Base-by-base conservation (phyloP, 2,329 filamentous ascomycete species). In the Clonostachys sp. region DNA sequence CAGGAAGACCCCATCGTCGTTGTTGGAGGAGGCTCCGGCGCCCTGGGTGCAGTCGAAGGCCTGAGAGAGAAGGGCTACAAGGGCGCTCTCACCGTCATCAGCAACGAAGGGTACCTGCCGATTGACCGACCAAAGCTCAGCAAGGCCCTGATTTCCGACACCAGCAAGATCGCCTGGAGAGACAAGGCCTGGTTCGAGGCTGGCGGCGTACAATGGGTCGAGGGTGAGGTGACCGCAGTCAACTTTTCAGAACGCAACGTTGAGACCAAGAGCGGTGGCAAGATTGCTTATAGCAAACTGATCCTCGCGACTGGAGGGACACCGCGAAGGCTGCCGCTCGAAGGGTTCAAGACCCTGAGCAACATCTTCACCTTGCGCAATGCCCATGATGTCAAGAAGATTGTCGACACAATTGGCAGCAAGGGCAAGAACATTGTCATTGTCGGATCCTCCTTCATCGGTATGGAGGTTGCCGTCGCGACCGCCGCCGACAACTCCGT, bases 111-210 rank as follows among this genome's bases (percentile, higher is more conserved):
- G 18, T 87, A 94, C 63, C 78, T 87, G 34, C 91, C 91, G 34
- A 91, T 97, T 57, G 94, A 99, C 70, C 83, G 94, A 17, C 90
- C 94, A 12, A 97, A 97, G 74, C 78, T 99, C 40, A 96, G 91
- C 61, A 99, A 99, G 70, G 90, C 92, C 1, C 76, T 99, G 12
- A 79, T 96, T 52, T 82, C 88, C 7, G 92, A 99, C 61, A 67
- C 83, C 2, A 77, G 78, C 41, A 96, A 95, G 70, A 70, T 96
- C 41, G 83, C 86, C 40, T 87, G 84, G 77, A 80, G 94, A 51
- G 80, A 88, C 46, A 77, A 83, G 53, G 81, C 84, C 34, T 96
- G 88, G 80, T 97, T 89, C 66, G 84, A 84, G 48, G 69, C 69
- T 10, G 80, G 74, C 14, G 73, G 71, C 14, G 72, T 87, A 12